Percentiles rank a stretch among this genome's conserved stretches.
phyloP scores from a whole-genome alignment of 106 monocot species.

The Dioscorea zingiberensis region DNA sequence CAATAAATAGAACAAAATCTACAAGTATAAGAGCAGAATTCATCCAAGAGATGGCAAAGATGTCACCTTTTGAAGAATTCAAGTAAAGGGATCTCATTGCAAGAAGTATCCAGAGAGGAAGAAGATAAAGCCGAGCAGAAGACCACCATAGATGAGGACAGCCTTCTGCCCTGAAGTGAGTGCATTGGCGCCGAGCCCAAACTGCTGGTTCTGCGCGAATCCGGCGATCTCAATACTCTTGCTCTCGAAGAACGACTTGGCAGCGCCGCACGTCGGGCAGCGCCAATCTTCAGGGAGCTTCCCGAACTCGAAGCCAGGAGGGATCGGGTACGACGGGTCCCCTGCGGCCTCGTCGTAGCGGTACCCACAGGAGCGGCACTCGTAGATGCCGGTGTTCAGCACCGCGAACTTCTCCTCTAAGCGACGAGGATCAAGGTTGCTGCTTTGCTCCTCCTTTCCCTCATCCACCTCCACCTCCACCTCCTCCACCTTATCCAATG shows the following conservation, averaged over 20 bases:
- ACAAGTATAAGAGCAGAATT: too few relatives aligned
- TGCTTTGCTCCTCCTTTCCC: not conserved
- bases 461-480: not conserved
- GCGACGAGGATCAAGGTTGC: slow-evolving; percentile 36
- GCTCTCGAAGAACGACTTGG: slow-evolving; percentile 74
- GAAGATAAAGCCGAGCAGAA: slow-evolving; percentile 52
- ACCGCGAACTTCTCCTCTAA: slow-evolving; percentile 75
- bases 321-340: slow-evolving; percentile 80
- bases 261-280: slow-evolving; percentile 90
- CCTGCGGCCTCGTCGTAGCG: slow-evolving; percentile 61
- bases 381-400: slow-evolving; percentile 78
- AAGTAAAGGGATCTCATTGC: slow-evolving; percentile 29
- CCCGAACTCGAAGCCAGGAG: slow-evolving; percentile 60
- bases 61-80: too few relatives aligned
- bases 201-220: slow-evolving; percentile 93
- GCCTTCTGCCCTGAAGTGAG: slow-evolving; percentile 79
- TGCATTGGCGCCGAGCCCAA: slow-evolving; percentile 75
- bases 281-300: slow-evolving; percentile 92
- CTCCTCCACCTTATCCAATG: not conserved
- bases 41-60: too few relatives aligned
- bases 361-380: slow-evolving; percentile 89
- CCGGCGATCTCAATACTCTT: slow-evolving; percentile 95
- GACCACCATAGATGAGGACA: slow-evolving; percentile 67
- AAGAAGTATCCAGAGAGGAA: slow-evolving; percentile 87
- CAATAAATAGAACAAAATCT: too few relatives aligned